These are phyloP conservation scores for Emydomyces testavorans DNA, from an alignment of 2,329 filamentous ascomycete species.

Conservation along the genomic window DNA sequence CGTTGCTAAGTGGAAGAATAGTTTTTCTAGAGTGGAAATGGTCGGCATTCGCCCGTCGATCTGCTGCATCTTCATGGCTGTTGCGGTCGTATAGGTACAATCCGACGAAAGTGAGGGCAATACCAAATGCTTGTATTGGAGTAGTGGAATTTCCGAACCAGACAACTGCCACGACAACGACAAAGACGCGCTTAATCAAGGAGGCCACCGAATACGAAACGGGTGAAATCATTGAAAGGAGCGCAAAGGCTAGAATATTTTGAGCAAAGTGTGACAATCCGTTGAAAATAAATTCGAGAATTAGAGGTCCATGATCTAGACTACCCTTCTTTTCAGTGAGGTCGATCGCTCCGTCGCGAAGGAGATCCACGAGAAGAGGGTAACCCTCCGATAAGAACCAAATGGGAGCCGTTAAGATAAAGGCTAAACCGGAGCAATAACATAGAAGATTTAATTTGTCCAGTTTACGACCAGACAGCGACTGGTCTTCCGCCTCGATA, in stretches of 20 bases:
- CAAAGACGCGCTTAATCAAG: constrained; percentile 92
- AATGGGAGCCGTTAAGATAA: constrained; percentile 74
- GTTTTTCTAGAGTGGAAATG: constrained; percentile 52
- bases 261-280: constrained; percentile 93
- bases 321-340: constrained; percentile 66
- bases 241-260: constrained; percentile 85
- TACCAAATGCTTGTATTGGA: constrained; percentile 68
- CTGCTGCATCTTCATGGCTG: constrained; percentile 74
- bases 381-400: constrained; percentile 91
- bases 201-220: constrained; percentile 96
- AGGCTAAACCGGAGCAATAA: constrained; percentile 91
- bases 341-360: constrained; percentile 67
- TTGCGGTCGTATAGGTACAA: constrained; percentile 94
- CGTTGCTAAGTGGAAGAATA: constrained; percentile 53
- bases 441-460: constrained; percentile 95
- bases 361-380: constrained; percentile 61
- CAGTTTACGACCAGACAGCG: constrained; percentile 59
- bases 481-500: constrained; percentile 61
- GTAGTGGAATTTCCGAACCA: constrained; percentile 94
- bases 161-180: constrained; percentile 85
- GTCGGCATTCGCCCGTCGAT: constrained; percentile 57
- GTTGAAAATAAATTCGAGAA: constrained; percentile 90
- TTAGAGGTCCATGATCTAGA: constrained; percentile 49
- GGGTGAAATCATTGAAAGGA: constrained; percentile 85
- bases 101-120: constrained; percentile 77